Evolutionary conservation across 164 flowering plant species (phyloP).

Genomic region (Paratinospora sagittata): DNA sequence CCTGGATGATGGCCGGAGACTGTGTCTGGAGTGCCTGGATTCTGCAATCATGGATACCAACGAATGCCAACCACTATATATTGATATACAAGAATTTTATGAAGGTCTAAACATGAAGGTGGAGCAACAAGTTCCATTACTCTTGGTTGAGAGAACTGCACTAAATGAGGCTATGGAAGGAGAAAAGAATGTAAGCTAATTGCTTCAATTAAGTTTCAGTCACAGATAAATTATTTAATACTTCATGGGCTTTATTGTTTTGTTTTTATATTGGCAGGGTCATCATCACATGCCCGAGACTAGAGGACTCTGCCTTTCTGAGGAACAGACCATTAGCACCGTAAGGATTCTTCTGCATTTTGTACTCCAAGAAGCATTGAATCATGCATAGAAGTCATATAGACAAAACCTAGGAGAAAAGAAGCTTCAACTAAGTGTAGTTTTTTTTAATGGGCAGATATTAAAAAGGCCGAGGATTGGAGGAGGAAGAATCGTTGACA

Average conservation of each 20-base stretch:
- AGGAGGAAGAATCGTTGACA: slow-evolving; percentile 56
- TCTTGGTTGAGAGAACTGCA: slow-evolving; percentile 82
- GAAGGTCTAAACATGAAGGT: slow-evolving; percentile 71
- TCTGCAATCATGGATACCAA: slow-evolving; percentile 72
- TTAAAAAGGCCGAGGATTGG: slow-evolving; percentile 72
- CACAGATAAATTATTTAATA: background rate
- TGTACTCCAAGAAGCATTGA: background rate
- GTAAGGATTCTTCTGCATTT: slow-evolving; percentile 35
- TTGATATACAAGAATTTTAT: slow-evolving; percentile 65
- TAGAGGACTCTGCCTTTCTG: slow-evolving; percentile 81
- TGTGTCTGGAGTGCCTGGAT: slow-evolving; percentile 81
- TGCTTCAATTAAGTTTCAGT: background rate
- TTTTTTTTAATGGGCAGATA: slow-evolving; percentile 32
- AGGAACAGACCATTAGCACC: slow-evolving; percentile 79
- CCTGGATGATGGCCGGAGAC: slow-evolving; percentile 79
- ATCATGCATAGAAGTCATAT: background rate
- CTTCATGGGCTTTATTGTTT: background rate
- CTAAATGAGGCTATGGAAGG: slow-evolving; percentile 86
- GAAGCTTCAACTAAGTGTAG: slow-evolving; percentile 7
- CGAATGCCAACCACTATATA: slow-evolving; percentile 74
- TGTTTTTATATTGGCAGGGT: slow-evolving; percentile 44
- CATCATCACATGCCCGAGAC: slow-evolving; percentile 92
- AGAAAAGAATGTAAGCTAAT: slow-evolving; percentile 55
- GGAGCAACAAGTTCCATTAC: slow-evolving; percentile 74
- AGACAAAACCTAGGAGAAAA: too few relatives aligned